These are phyloP conservation scores for Arabidopsis lyrata DNA, from an alignment of 441 rosid genomes.

Conservation along the genomic window DNA sequence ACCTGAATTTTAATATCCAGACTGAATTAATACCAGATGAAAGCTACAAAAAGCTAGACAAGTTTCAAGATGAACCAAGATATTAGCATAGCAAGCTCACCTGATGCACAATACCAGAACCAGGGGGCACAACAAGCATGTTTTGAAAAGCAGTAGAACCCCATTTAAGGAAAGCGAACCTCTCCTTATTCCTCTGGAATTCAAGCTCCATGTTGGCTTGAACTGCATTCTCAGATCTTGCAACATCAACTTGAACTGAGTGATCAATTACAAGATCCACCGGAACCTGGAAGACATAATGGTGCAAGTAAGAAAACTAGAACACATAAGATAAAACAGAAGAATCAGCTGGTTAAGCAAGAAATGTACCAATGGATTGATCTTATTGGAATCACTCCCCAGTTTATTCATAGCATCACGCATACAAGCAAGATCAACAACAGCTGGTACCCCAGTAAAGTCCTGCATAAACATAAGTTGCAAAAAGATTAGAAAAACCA, in stretches of 20 bases:
- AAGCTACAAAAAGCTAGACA: neutral
- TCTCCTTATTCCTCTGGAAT: constrained; percentile 94
- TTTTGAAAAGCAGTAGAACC: constrained; percentile 89
- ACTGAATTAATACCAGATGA: constrained; percentile 26
- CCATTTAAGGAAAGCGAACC: constrained; percentile 98
- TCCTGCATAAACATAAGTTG: constrained; percentile 55
- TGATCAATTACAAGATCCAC: constrained; percentile 97
- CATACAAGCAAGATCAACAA: constrained; percentile 98
- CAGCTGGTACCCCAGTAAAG: constrained; percentile 99
- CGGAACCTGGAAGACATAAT: constrained; percentile 63
- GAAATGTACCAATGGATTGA: constrained; percentile 76
- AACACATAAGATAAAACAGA: neutral
- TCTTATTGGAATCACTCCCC: constrained; percentile 90
- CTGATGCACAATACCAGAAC: constrained; percentile 99
- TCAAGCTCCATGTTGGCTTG: constrained; percentile 95
- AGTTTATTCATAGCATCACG: constrained; percentile 97
- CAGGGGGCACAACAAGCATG: constrained; percentile 99
- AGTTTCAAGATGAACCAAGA: constrained; percentile 8
- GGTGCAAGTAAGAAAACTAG: constrained; percentile 2
- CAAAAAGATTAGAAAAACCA: neutral
- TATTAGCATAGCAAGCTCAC: constrained; percentile 45
- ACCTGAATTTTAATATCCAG: constrained; percentile 63
- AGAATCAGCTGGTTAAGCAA: neutral
- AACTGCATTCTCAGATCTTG: constrained; percentile 92
- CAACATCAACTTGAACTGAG: constrained; percentile 97